These are phyloP conservation scores for Nemania sp. DNA, from an alignment of 2,329 filamentous ascomycete genomes.

Conservation along the genomic window DNA sequence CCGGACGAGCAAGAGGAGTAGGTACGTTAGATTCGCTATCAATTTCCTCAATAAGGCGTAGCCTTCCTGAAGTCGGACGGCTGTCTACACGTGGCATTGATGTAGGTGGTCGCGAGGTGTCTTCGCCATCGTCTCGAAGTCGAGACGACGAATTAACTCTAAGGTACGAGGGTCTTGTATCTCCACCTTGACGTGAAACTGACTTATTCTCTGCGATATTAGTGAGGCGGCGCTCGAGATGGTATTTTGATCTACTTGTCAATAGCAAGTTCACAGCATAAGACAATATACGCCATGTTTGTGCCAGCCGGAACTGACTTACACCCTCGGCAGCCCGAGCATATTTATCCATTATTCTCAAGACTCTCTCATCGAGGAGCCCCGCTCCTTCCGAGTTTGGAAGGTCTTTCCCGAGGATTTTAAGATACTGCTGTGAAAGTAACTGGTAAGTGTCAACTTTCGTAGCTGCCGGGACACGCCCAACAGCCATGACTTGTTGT, in stretches of 20 bases:
- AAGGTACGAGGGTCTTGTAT: constrained; percentile 30
- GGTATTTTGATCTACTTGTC: constrained; percentile 66
- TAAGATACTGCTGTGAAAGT: constrained; percentile 67
- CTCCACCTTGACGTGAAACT: constrained; percentile 28
- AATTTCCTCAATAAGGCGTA: constrained; percentile 66
- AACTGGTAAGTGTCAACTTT: constrained; percentile 67
- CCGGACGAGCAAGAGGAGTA: constrained; percentile 69
- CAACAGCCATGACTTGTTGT: constrained; percentile 73
- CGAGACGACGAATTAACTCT: constrained; percentile 41
- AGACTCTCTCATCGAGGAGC: constrained; percentile 61
- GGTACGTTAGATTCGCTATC: constrained; percentile 73
- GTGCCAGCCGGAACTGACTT: constrained; percentile 69
- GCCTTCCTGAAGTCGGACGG: constrained; percentile 53
- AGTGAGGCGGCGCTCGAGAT: constrained; percentile 63
- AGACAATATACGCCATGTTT: constrained; percentile 72
- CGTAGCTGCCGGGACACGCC: constrained; percentile 64
- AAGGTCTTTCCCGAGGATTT: constrained; percentile 63
- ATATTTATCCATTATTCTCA: constrained; percentile 66
- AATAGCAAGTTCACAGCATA: constrained; percentile 68
- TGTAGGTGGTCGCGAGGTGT: constrained; percentile 45
- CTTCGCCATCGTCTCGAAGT: constrained; percentile 38
- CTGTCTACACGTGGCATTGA: constrained; percentile 53
- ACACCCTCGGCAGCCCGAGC: constrained; percentile 68
- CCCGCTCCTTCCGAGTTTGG: constrained; percentile 55
- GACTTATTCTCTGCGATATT: constrained; percentile 44